phyloP scores from a whole-genome alignment of 2,329 filamentous ascomycete genomes.

The Nemania diffusa region DNA sequence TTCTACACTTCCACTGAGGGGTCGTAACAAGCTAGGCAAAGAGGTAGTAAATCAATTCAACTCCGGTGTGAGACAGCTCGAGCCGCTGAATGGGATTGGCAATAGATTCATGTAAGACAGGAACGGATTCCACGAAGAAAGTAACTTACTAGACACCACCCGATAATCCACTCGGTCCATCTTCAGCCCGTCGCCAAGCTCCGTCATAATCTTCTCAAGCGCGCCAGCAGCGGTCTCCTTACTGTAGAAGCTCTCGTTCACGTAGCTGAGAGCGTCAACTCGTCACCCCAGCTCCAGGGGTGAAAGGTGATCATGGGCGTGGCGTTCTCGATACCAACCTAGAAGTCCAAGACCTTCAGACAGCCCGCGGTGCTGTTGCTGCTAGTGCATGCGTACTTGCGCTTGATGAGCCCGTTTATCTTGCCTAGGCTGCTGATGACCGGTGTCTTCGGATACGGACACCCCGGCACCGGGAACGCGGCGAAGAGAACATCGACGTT shows the following conservation, averaged over 20 bases:
- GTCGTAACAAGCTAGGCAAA: not conserved
- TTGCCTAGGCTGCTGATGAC: constrained; percentile 40
- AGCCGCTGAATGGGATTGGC: too few species aligned
- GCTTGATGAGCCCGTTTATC: constrained; percentile 33
- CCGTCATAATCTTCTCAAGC: constrained; percentile 20
- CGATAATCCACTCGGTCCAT: constrained; percentile 14
- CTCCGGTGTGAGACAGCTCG: not conserved
- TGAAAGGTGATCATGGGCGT: constrained; percentile 37
- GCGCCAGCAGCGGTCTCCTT: constrained; percentile 15
- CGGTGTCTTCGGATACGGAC: constrained; percentile 36
- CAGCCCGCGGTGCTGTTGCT: constrained; percentile 1
- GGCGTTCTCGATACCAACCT: constrained; percentile 38
- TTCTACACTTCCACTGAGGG: not conserved
- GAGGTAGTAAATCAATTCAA: not conserved
- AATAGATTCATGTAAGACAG: not conserved
- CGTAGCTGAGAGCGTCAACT: constrained; percentile 24
- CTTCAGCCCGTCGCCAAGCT: constrained; percentile 23
- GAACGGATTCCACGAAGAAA: not conserved
- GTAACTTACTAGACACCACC: constrained; percentile 15
- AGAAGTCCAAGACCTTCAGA: constrained; percentile 31
- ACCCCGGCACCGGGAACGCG: constrained; percentile 16
- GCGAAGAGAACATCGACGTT: constrained; percentile 27
- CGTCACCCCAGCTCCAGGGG: constrained; percentile 37
- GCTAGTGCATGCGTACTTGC: constrained; percentile 13
- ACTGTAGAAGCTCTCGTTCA: constrained; percentile 32